Evolutionary conservation across 2,329 filamentous ascomycete species (phyloP).

Genomic region (Akanthomyces lecanii): DNA sequence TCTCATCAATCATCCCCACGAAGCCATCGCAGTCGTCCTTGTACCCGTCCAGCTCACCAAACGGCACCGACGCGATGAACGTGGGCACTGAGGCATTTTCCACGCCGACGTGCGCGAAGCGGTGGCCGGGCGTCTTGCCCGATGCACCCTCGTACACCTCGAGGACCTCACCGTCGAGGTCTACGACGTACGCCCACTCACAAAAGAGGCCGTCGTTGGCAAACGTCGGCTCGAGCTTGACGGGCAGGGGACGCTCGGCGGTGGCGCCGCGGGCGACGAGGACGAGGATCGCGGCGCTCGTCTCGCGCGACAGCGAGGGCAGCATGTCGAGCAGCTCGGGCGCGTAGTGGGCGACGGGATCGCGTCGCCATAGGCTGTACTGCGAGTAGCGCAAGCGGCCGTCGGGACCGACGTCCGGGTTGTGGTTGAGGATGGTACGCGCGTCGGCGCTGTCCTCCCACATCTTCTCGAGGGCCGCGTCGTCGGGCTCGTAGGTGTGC

Average conservation of each 20-base stretch:
- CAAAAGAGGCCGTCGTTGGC: conserved; percentile 11
- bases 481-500: conserved; percentile 10
- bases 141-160: conserved; percentile 1
- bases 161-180: conserved; percentile 2
- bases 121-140: neutral
- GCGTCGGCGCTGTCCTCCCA: neutral
- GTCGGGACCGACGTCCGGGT: neutral
- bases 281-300: conserved; percentile 4
- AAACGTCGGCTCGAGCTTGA: neutral
- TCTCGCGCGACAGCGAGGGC: conserved; percentile 4
- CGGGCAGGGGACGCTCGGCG: neutral
- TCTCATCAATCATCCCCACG: neutral
- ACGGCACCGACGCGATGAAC: conserved; percentile 2
- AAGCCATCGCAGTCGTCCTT: neutral
- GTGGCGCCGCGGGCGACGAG: conserved; percentile 8
- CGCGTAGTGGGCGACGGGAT: conserved; percentile 1
- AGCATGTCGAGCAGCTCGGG: conserved; percentile 9
- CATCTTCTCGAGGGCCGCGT: neutral
- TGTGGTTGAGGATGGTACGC: neutral
- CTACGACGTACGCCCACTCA: conserved; percentile 14
- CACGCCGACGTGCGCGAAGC: neutral
- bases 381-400: neutral
- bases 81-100: neutral
- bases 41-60: neutral
- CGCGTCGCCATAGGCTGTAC: neutral